phyloP scores from a whole-genome alignment of 2,329 filamentous ascomycete species.

The Pseudogymnoascus sp. region DNA sequence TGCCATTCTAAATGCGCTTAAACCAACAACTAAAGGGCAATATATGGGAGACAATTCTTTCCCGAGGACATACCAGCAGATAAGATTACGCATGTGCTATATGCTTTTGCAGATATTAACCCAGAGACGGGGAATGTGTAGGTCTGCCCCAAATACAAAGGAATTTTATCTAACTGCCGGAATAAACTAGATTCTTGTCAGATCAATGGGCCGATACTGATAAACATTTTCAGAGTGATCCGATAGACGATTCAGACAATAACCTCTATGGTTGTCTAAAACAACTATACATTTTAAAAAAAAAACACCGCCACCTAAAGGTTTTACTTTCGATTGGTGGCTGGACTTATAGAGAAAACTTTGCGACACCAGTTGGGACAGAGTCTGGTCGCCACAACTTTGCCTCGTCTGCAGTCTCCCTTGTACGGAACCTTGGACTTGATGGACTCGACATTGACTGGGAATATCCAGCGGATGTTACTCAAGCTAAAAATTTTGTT shows the following conservation, averaged over 20 bases:
- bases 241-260: conserved; percentile 55
- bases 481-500: conserved; percentile 22
- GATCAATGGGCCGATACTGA: conserved; percentile 63
- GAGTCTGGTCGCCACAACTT: conserved; percentile 33
- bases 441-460: conserved; percentile 23
- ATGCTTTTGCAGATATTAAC: conserved; percentile 68
- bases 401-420: conserved; percentile 15
- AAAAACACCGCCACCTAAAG: conserved; percentile 68
- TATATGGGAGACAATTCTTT: conserved; percentile 65
- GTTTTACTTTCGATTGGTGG: conserved; percentile 75
- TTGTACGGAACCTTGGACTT: conserved; percentile 18
- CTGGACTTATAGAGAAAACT: conserved; percentile 75
- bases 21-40: conserved; percentile 34
- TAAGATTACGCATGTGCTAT: conserved; percentile 69
- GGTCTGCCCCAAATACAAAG: conserved; percentile 46
- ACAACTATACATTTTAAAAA: conserved; percentile 68
- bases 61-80: conserved; percentile 60
- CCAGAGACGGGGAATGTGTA: conserved; percentile 48
- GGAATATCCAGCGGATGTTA: conserved; percentile 18
- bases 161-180: conserved; percentile 11
- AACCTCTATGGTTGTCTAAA: conserved; percentile 76
- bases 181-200: conserved; percentile 44
- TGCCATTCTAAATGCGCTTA: background rate
- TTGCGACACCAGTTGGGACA: conserved; percentile 58
- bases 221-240: conserved; percentile 67